phyloP scores from a whole-genome alignment of 768 basidiomycete species.

The Lanmaoa pseudosensibilis region DNA sequence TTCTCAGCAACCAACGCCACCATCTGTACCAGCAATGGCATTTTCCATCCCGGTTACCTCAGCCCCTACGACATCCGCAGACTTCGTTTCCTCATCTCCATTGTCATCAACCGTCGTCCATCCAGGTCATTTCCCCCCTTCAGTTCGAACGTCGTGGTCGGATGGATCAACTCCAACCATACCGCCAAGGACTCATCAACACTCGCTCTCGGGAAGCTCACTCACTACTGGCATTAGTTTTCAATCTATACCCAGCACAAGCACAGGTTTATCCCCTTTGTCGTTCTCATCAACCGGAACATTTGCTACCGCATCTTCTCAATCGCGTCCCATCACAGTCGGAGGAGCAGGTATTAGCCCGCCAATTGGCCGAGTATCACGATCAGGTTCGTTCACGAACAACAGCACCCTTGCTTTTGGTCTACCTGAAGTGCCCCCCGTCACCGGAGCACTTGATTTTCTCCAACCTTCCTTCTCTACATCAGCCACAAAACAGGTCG shows the following conservation, averaged over 20 bases:
- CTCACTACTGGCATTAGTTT: slow-evolving; percentile 27
- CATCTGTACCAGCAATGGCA: slow-evolving; percentile 15
- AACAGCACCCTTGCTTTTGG: slow-evolving; percentile 41
- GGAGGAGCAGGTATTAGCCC: slow-evolving; percentile 31
- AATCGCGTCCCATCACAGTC: slow-evolving; percentile 20
- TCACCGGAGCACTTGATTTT: slow-evolving; percentile 31
- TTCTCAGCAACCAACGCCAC: slow-evolving; percentile 19
- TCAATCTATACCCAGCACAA: slow-evolving; percentile 36
- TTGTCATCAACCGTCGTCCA: slow-evolving; percentile 24
- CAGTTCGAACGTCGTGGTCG: slow-evolving; percentile 31
- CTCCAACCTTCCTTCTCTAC: slow-evolving; percentile 24
- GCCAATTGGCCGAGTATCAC: slow-evolving; percentile 53
- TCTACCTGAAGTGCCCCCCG: slow-evolving; percentile 31
- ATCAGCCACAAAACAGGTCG: slow-evolving; percentile 5
- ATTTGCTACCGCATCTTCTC: slow-evolving; percentile 31
- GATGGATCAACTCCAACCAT: slow-evolving; percentile 29
- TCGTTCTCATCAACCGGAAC: slow-evolving; percentile 33
- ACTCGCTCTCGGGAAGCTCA: slow-evolving; percentile 32
- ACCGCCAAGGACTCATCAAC: slow-evolving; percentile 32
- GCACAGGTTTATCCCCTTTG: slow-evolving; percentile 29
- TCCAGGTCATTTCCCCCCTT: slow-evolving; percentile 25
- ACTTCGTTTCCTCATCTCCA: slow-evolving; percentile 25
- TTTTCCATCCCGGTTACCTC: slow-evolving; percentile 24
- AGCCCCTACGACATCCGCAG: slow-evolving; percentile 19
- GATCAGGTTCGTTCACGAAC: slow-evolving; percentile 56